Evolutionary conservation across 2,329 filamentous ascomycete genomes (phyloP).

Genomic region (Cadophora gregata): DNA sequence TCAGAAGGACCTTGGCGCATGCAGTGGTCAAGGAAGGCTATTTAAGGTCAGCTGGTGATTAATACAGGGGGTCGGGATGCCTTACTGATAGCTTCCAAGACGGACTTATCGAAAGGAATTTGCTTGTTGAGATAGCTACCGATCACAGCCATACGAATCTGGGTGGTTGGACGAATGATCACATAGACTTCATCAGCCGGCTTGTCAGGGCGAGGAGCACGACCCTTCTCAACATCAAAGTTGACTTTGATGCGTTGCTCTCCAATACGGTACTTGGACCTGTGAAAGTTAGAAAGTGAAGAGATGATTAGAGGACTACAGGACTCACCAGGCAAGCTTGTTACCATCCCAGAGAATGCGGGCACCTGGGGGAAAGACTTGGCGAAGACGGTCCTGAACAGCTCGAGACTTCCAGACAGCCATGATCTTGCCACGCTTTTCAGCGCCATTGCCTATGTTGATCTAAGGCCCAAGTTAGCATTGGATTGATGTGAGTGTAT

Average conservation of each 20-base stretch:
- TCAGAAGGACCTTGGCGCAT: conserved; percentile 79
- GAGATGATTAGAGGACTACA: conserved; percentile 8
- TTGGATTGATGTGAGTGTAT: neutral
- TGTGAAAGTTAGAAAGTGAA: conserved; percentile 26
- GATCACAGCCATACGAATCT: conserved; percentile 71
- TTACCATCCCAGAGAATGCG: conserved; percentile 81
- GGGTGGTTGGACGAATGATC: conserved; percentile 67
- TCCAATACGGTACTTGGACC: conserved; percentile 48
- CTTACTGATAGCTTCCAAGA: conserved; percentile 79
- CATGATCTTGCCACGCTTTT: conserved; percentile 70
- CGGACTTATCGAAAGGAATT: conserved; percentile 65
- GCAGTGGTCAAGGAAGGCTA: conserved; percentile 85
- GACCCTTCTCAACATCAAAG: conserved; percentile 68
- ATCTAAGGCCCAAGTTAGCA: conserved; percentile 55
- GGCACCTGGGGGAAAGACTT: conserved; percentile 47
- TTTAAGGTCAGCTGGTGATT: conserved; percentile 16
- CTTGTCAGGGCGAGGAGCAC: conserved; percentile 34
- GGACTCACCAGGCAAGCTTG: conserved; percentile 79
- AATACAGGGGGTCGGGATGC: conserved; percentile 23
- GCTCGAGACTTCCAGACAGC: conserved; percentile 75
- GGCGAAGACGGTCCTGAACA: conserved; percentile 61
- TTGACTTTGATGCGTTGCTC: conserved; percentile 69
- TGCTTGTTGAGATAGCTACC: conserved; percentile 68
- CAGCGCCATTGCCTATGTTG: conserved; percentile 63
- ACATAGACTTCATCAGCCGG: conserved; percentile 60